A percentile compares a stretch with the other conserved stretches of the same genome.
These are phyloP conservation scores for Cairneyella variabilis DNA, from an alignment of 495 filamentous ascomycete species.

Conservation along the genomic window DNA sequence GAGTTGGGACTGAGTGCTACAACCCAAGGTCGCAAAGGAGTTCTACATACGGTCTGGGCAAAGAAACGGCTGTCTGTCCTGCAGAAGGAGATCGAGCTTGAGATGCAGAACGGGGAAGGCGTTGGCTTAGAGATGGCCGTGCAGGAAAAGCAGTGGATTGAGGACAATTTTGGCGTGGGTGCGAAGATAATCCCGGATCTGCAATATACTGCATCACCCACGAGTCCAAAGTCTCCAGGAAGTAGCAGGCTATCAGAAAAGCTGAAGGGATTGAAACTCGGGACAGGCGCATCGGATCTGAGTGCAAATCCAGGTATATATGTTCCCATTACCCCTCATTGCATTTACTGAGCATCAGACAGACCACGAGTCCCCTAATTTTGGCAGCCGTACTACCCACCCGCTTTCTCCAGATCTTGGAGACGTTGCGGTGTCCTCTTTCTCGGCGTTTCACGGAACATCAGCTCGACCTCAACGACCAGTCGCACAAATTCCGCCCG, in stretches of 20 bases:
- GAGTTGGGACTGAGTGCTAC: constrained; percentile 61
- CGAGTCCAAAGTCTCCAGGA: constrained; percentile 54
- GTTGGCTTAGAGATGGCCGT: constrained; percentile 77
- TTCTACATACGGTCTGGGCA: constrained; percentile 79
- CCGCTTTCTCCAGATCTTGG: constrained; percentile 58
- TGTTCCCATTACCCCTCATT: neutral
- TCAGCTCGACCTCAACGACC: constrained; percentile 30
- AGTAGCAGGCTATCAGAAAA: constrained; percentile 70
- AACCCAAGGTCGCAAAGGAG: constrained; percentile 68
- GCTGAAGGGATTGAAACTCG: constrained; percentile 68
- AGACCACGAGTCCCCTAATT: neutral
- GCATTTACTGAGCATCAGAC: neutral
- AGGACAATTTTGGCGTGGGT: constrained; percentile 67
- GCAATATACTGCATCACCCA: constrained; percentile 27
- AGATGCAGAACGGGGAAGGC: constrained; percentile 68
- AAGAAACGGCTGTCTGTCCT: constrained; percentile 69
- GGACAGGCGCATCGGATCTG: constrained; percentile 63
- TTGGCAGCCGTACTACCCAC: constrained; percentile 22
- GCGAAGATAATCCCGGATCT: constrained; percentile 25
- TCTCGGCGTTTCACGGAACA: constrained; percentile 50
- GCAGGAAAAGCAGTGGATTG: constrained; percentile 78
- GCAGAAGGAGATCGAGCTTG: constrained; percentile 63
- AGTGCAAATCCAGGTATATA: constrained; percentile 19
- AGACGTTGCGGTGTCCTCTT: constrained; percentile 63
- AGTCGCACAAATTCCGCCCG: constrained; percentile 40